These are phyloP conservation scores for Tuctoria greenei DNA, from an alignment of 176 grass and related monocot genomes.

Conservation along the genomic window DNA sequence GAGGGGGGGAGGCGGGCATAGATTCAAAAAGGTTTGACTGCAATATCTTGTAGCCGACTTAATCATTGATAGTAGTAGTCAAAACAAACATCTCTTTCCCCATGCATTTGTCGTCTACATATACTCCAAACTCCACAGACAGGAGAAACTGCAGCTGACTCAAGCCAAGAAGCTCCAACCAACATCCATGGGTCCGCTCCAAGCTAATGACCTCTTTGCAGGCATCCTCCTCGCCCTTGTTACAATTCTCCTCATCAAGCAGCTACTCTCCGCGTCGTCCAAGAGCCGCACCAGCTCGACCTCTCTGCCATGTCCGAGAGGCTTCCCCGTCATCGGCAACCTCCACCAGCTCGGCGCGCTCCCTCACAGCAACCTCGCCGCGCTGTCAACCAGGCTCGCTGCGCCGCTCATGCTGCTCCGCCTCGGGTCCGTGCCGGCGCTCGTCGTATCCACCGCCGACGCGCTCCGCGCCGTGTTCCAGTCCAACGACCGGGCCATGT, in stretches of 20 bases:
- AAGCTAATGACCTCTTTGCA: constrained; percentile 2
- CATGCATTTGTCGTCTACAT: too few relatives aligned
- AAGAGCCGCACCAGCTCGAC: neutral
- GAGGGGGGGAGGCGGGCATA: too few relatives aligned
- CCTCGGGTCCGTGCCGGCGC: constrained; percentile 51
- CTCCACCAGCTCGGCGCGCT: constrained; percentile 64
- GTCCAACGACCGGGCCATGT: constrained; percentile 53
- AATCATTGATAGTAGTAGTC: too few relatives aligned
- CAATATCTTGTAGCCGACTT: too few relatives aligned
- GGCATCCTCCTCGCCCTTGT: constrained; percentile 27
- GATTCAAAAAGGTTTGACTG: too few relatives aligned
- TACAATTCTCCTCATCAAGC: constrained; percentile 26
- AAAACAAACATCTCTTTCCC: too few relatives aligned
- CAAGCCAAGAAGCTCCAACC: too few relatives aligned
- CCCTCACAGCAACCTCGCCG: constrained; percentile 49
- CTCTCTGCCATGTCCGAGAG: constrained; percentile 34
- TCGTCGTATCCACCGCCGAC: constrained; percentile 59
- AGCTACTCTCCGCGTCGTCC: neutral
- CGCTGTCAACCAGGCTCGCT: constrained; percentile 40
- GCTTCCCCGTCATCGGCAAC: constrained; percentile 72
- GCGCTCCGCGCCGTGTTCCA: constrained; percentile 43
- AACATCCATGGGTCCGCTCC: constrained; percentile 34
- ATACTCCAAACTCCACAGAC: neutral
- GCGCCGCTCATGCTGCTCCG: constrained; percentile 74
- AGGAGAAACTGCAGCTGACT: too few relatives aligned